Conservation (phyloP, 495 filamentous ascomycete species). For the Parmelia sp. region DNA sequence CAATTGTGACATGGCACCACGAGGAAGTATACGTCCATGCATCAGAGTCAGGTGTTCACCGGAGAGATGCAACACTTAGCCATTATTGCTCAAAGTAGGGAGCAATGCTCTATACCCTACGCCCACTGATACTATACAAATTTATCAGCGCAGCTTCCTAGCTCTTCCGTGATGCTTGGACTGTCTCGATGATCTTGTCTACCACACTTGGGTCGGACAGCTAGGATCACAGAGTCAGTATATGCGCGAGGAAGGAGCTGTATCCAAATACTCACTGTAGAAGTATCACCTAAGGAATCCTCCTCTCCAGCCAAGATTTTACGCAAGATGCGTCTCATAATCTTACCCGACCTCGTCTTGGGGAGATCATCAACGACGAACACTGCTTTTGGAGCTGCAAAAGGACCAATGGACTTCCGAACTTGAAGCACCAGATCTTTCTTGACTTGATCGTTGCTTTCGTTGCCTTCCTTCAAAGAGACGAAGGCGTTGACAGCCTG, state of each 20-base stretch:
- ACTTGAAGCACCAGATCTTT: constrained; percentile 95
- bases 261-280: constrained; percentile 58
- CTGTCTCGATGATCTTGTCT: constrained; percentile 75
- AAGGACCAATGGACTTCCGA: constrained; percentile 92
- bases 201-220: constrained; percentile 87
- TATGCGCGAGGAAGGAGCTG: constrained; percentile 7
- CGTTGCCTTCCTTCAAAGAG: constrained; percentile 78
- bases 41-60: no score
- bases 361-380: constrained; percentile 87
- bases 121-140: background rate
- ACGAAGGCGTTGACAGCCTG: constrained; percentile 98
- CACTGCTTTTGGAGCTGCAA: constrained; percentile 91
- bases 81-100: background rate
- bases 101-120: background rate
- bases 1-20: no score
- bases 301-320: constrained; percentile 97
- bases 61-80: no score
- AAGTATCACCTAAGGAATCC: constrained; percentile 88
- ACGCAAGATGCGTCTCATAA: constrained; percentile 93
- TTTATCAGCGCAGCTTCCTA: constrained; percentile 24
- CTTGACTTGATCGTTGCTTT: constrained; percentile 70
- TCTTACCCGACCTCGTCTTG: constrained; percentile 96
- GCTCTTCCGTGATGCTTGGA: constrained; percentile 58
- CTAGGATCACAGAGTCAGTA: constrained; percentile 45
- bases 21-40: no score